Evolutionary conservation across 2,329 filamentous ascomycete genomes (phyloP).

Genomic region (Penicillium sp.): DNA sequence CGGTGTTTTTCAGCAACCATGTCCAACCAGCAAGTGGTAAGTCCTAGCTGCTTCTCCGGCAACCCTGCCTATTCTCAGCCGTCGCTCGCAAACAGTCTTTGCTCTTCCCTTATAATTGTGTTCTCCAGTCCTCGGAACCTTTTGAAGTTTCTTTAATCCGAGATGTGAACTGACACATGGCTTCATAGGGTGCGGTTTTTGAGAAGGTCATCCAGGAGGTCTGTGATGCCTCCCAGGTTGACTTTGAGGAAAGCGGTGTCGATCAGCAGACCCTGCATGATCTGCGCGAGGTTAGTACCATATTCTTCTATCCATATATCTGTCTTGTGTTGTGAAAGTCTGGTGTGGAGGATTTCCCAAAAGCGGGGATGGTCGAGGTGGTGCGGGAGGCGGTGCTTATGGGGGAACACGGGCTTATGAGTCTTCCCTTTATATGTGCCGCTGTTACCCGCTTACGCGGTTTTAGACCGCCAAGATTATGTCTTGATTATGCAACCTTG

Average conservation of each 20-base stretch:
- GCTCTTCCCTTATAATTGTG: neutral
- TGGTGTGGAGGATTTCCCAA: constrained; percentile 21
- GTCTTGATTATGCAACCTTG: constrained; percentile 13
- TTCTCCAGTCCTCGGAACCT: neutral
- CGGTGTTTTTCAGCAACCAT: constrained; percentile 30
- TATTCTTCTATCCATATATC: constrained; percentile 8
- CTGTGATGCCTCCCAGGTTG: constrained; percentile 83
- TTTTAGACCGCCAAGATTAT: constrained; percentile 24
- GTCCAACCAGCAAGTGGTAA: constrained; percentile 51
- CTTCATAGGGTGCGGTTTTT: constrained; percentile 70
- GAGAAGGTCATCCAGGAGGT: constrained; percentile 89
- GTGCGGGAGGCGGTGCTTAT: constrained; percentile 39
- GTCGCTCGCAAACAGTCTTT: constrained; percentile 24
- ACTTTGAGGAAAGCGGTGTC: constrained; percentile 95
- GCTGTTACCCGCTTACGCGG: constrained; percentile 29
- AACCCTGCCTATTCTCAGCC: constrained; percentile 14
- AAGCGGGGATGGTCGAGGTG: constrained; percentile 31
- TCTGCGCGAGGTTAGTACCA: constrained; percentile 72
- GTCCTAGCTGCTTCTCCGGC: constrained; percentile 28
- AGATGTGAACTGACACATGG: constrained; percentile 28
- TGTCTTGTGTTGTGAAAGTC: constrained; percentile 1
- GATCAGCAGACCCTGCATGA: constrained; percentile 83
- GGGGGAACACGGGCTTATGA: constrained; percentile 41
- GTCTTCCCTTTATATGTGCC: constrained; percentile 42
- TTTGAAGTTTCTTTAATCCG: neutral